These are phyloP conservation scores for Capsella rubella DNA, from an alignment of 441 rosid genomes.

Conservation along the genomic window DNA sequence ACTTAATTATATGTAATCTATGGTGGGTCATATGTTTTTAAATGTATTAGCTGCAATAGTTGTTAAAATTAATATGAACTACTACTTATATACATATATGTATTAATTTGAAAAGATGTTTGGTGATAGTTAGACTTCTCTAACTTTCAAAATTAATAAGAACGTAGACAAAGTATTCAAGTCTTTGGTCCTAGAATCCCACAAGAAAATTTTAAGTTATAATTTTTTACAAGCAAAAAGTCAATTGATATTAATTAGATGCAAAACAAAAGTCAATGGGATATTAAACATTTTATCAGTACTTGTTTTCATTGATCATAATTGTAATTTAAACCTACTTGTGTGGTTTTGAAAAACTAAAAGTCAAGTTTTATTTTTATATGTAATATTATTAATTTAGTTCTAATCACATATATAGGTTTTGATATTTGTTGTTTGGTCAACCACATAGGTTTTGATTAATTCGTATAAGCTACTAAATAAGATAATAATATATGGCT, in stretches of 20 bases:
- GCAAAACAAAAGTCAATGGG: slow-evolving; percentile 39
- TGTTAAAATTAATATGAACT: neutral
- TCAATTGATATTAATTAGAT: slow-evolving; percentile 30
- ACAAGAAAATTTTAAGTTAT: slow-evolving; percentile 14
- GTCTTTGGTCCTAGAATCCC: slow-evolving; percentile 38
- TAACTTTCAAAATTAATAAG: slow-evolving; percentile 3
- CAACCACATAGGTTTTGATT: slow-evolving; percentile 41
- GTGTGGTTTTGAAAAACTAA: slow-evolving; percentile 6
- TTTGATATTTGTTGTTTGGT: neutral
- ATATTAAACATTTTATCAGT: slow-evolving; percentile 12
- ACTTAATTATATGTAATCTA: neutral
- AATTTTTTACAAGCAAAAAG: slow-evolving; percentile 29
- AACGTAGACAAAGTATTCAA: slow-evolving; percentile 28
- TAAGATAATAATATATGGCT: slow-evolving; percentile 40
- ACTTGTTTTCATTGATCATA: slow-evolving; percentile 1
- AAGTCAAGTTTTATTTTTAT: slow-evolving; percentile 31
- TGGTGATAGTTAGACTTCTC: slow-evolving; percentile 33
- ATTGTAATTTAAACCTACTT: slow-evolving; percentile 24
- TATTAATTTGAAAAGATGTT: slow-evolving; percentile 10
- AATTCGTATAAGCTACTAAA: slow-evolving; percentile 33
- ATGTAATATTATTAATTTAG: slow-evolving; percentile 1
- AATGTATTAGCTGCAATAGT: neutral
- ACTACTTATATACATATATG: neutral
- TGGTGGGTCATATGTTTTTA: neutral
- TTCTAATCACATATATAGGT: slow-evolving; percentile 23